A percentile compares a stretch with the other conserved stretches of the same genome.
Evolutionary conservation across 805 yeast species (phyloP).

Genomic region (Hanseniaspora hatyaiensis): DNA sequence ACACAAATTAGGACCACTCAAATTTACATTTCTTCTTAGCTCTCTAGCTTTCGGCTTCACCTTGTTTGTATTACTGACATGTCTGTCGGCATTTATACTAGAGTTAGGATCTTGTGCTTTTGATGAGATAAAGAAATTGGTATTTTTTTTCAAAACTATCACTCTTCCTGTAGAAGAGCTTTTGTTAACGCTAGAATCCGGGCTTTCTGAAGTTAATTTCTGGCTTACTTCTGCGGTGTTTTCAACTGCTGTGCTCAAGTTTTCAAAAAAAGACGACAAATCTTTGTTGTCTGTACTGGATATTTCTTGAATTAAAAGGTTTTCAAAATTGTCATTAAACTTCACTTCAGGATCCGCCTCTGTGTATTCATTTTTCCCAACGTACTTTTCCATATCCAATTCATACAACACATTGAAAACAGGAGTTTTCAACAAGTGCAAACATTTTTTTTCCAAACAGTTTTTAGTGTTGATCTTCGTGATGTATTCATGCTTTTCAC

Average conservation of each 20-base stretch:
- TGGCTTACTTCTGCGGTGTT: neutral
- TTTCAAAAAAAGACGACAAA: neutral
- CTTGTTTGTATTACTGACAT: neutral
- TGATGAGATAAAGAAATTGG: constrained; percentile 9
- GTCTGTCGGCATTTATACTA: neutral
- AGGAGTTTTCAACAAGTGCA: constrained; percentile 12
- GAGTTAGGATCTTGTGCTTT: neutral
- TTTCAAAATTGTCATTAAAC: neutral
- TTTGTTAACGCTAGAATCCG: neutral
- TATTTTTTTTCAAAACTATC: constrained; percentile 4
- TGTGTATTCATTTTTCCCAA: neutral
- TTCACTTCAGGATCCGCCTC: neutral
- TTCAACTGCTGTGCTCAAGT: neutral
- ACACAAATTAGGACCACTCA: neutral
- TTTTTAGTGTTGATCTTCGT: constrained; percentile 5
- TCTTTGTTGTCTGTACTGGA: neutral
- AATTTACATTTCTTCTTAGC: constrained; percentile 8
- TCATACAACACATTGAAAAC: constrained; percentile 11
- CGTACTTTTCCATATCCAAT: neutral
- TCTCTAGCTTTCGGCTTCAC: neutral
- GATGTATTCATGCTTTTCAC: neutral
- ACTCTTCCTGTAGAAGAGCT: constrained; percentile 4
- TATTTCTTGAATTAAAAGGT: neutral
- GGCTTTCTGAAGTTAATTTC: neutral
- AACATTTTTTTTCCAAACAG: neutral